phyloP scores from a whole-genome alignment of 2,329 filamentous ascomycete species.

The Pestalotiopsis sp. region DNA sequence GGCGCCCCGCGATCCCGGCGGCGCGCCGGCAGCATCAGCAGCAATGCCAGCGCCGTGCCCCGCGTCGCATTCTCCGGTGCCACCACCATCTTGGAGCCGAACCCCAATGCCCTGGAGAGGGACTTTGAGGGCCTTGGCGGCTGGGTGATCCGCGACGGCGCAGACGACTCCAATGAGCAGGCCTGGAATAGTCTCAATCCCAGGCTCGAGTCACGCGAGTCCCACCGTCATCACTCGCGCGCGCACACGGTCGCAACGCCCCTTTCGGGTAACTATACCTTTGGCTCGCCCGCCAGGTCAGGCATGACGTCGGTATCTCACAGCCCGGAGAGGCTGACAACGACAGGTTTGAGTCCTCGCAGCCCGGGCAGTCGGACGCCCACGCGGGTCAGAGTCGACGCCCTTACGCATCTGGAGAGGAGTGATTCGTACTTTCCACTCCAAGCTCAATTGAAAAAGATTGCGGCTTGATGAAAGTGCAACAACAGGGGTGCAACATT shows the following conservation, averaged over 20 bases:
- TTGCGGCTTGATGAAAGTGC: neutral
- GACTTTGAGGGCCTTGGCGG: constrained; percentile 65
- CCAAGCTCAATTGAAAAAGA: constrained; percentile 2
- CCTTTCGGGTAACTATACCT: constrained; percentile 19
- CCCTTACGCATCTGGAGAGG: constrained; percentile 33
- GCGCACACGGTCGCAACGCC: constrained; percentile 31
- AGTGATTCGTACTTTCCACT: constrained; percentile 35
- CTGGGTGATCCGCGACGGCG: constrained; percentile 46
- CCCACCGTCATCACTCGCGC: constrained; percentile 29
- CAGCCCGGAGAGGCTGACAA: constrained; percentile 33
- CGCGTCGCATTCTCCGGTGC: constrained; percentile 19
- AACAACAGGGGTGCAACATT: neutral
- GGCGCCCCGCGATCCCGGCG: constrained; percentile 21
- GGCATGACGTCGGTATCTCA: constrained; percentile 24
- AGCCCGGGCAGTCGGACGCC: constrained; percentile 40
- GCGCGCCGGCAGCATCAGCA: constrained; percentile 25
- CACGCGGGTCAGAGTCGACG: constrained; percentile 33
- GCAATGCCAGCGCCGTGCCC: constrained; percentile 14
- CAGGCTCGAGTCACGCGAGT: constrained; percentile 30
- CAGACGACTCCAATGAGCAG: constrained; percentile 40
- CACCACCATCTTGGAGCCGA: constrained; percentile 45
- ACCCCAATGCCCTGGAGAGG: constrained; percentile 49
- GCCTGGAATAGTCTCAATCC: constrained; percentile 36
- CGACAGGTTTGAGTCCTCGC: constrained; percentile 44
- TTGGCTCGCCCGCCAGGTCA: constrained; percentile 21